Conservation (phyloP, 2,329 filamentous ascomycete genomes). For the Sclerotinia sclerotiorum region DNA sequence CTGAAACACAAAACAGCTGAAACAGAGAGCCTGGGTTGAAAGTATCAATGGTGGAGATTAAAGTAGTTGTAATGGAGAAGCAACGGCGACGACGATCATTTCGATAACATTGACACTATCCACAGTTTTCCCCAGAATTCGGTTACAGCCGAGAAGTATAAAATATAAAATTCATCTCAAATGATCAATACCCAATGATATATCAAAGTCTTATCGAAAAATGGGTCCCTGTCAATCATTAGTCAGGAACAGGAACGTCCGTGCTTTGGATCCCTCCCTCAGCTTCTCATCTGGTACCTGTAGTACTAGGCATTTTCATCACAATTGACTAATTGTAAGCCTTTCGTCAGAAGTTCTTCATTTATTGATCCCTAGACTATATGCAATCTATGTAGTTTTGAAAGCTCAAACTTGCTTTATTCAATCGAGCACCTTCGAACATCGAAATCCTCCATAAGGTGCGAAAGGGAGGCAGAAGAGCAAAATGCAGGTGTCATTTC, state of each 20-base stretch:
- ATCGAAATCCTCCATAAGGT: background rate
- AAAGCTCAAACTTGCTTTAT: background rate
- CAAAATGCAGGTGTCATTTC: background rate
- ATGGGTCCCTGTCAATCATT: background rate
- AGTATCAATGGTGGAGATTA: background rate
- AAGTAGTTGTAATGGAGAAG: background rate
- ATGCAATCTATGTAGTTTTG: background rate
- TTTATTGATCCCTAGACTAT: background rate
- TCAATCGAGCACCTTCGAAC: background rate
- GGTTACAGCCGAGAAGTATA: conserved; percentile 8
- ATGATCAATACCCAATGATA: conserved; percentile 3
- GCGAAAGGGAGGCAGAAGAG: background rate
- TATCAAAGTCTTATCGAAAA: background rate
- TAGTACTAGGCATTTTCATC: background rate
- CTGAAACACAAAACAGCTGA: no score
- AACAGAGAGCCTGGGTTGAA: background rate
- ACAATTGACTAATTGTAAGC: background rate
- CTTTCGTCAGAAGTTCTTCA: background rate
- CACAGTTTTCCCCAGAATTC: background rate
- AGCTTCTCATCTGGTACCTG: background rate
- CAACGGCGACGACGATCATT: background rate
- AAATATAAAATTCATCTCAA: background rate
- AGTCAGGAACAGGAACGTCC: conserved; percentile 14
- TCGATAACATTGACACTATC: background rate
- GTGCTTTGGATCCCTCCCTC: conserved; percentile 3